These are phyloP conservation scores for Candida hispaniensis DNA, from an alignment of 805 yeast genomes.

Conservation along the genomic window DNA sequence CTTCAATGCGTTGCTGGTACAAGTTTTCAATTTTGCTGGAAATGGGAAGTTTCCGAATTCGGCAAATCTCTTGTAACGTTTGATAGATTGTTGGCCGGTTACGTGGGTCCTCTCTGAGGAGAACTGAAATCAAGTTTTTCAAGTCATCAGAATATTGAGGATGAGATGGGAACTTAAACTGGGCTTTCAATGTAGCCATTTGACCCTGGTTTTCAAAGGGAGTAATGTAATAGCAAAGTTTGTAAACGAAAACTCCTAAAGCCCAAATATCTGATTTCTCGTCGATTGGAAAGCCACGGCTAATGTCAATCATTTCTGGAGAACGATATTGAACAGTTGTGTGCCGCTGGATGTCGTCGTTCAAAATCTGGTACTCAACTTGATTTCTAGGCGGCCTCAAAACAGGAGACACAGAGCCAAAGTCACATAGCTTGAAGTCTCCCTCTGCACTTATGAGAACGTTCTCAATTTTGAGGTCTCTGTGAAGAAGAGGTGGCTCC, in stretches of 20 bases:
- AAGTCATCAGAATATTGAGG: conserved; percentile 65
- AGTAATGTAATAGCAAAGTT: conserved; percentile 83
- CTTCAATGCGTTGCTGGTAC: conserved; percentile 18
- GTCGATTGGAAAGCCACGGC: conserved; percentile 73
- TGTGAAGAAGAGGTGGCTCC: conserved; percentile 61
- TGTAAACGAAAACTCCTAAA: conserved; percentile 80
- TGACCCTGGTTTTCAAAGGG: conserved; percentile 85
- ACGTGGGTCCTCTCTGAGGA: conserved; percentile 74
- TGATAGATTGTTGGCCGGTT: conserved; percentile 82
- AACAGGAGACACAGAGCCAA: conserved; percentile 75
- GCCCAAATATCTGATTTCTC: conserved; percentile 97
- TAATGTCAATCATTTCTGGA: conserved; percentile 92
- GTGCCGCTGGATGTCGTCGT: conserved; percentile 76
- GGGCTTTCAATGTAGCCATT: conserved; percentile 75
- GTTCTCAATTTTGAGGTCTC: conserved; percentile 92
- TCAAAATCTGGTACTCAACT: conserved; percentile 61
- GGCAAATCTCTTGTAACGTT: conserved; percentile 52
- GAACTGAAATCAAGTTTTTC: conserved; percentile 61
- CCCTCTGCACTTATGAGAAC: conserved; percentile 62
- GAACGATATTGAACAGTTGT: conserved; percentile 94
- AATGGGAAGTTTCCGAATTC: conserved; percentile 44
- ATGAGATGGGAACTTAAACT: conserved; percentile 58
- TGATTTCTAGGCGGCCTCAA: conserved; percentile 65
- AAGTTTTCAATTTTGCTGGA: conserved; percentile 33
- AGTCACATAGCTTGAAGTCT: conserved; percentile 79